Percentiles rank a stretch among this genome's conserved stretches.
Evolutionary conservation across 768 basidiomycete species (phyloP).

Genomic region (Pleurotus tuoliensis): DNA sequence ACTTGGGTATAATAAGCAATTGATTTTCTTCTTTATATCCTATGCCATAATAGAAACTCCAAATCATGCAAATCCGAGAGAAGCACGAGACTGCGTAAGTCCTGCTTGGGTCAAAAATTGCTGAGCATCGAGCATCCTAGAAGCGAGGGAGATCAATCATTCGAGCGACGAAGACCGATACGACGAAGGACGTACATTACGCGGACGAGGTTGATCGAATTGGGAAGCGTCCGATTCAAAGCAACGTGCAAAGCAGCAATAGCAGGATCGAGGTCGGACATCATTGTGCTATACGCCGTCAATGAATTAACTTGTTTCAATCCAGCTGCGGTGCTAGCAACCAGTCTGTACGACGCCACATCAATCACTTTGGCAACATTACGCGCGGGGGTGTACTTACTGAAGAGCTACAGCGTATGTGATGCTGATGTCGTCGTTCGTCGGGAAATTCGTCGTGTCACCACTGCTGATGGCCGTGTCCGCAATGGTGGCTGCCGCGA

Average conservation of each 20-base stretch:
- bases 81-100: constrained; percentile 28
- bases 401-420: constrained; percentile 23
- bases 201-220: constrained; percentile 22
- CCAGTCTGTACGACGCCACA: constrained; percentile 13
- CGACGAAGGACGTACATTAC: constrained; percentile 20
- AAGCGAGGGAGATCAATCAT: not conserved
- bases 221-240: constrained; percentile 27
- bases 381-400: constrained; percentile 14
- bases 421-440: constrained; percentile 31
- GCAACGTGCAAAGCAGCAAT: constrained; percentile 20
- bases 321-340: constrained; percentile 26
- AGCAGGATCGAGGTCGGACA: constrained; percentile 27
- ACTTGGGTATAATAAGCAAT: too few species aligned
- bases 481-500: constrained; percentile 15
- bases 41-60: not conserved
- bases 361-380: not conserved
- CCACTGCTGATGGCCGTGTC: constrained; percentile 25
- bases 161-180: too few species aligned
- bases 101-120: constrained; percentile 29
- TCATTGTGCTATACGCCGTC: constrained; percentile 12
- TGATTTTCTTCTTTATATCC: too few species aligned
- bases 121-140: constrained; percentile 31
- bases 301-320: constrained; percentile 26
- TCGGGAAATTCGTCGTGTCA: constrained; percentile 25
- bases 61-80: constrained; percentile 24